Evolutionary conservation across 2,329 filamentous ascomycete genomes (phyloP).

Genomic region (Byssochlamys sp.): DNA sequence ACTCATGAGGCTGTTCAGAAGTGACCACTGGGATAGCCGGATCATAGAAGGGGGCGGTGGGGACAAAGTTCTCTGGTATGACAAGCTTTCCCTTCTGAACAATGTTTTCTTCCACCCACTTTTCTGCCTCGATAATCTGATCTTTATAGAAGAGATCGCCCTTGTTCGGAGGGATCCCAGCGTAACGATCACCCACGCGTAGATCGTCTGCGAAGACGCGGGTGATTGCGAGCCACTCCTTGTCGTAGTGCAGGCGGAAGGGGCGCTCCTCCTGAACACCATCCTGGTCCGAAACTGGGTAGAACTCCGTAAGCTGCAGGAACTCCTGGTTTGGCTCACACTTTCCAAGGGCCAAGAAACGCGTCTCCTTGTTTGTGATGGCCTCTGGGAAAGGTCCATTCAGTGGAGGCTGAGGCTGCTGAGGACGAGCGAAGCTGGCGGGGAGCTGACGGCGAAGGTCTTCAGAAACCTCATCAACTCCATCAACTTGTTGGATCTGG

Average conservation of each 20-base stretch:
- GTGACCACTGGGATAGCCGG: constrained; percentile 48
- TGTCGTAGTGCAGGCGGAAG: constrained; percentile 66
- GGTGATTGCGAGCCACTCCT: constrained; percentile 90
- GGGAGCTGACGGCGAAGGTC: constrained; percentile 65
- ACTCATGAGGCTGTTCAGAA: constrained; percentile 61
- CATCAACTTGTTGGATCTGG: background rate
- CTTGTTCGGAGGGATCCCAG: constrained; percentile 48
- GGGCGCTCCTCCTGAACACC: constrained; percentile 30
- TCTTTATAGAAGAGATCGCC: constrained; percentile 60
- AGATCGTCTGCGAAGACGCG: constrained; percentile 65
- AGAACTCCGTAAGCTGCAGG: constrained; percentile 64
- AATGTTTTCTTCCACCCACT: constrained; percentile 75
- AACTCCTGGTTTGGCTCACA: constrained; percentile 72
- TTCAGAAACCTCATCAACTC: constrained; percentile 43
- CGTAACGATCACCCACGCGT: constrained; percentile 50
- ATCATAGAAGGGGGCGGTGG: constrained; percentile 65
- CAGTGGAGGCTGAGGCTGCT: constrained; percentile 18
- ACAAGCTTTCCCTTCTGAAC: constrained; percentile 51
- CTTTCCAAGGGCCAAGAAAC: constrained; percentile 87
- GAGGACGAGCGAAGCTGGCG: constrained; percentile 55
- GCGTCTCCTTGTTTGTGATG: constrained; percentile 69
- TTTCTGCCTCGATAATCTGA: constrained; percentile 58
- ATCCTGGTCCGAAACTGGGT: constrained; percentile 34
- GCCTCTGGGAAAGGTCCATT: constrained; percentile 56
- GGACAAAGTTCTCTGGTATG: constrained; percentile 68